A percentile compares a stretch with the other conserved stretches of the same genome.
Conservation (phyloP, 164 flowering plant genomes). For the Echeveria elegans region DNA sequence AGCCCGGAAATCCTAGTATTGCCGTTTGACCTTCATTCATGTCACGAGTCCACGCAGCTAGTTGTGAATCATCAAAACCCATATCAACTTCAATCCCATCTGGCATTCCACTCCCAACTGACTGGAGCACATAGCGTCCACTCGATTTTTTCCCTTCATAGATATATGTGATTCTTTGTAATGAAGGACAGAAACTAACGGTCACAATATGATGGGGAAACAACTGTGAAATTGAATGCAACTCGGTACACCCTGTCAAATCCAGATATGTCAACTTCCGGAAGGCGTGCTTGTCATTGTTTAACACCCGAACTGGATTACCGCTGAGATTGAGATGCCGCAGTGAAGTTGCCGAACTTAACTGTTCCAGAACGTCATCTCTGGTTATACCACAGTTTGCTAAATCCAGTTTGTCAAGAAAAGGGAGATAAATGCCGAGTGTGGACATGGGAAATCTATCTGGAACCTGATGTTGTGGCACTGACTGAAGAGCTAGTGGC, state of each 20-base stretch:
- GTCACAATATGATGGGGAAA: background rate
- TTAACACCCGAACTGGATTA: background rate
- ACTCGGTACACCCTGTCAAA: background rate
- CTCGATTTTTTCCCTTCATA: background rate
- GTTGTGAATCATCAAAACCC: background rate
- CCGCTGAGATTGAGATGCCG: background rate
- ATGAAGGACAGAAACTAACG: background rate
- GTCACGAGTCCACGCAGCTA: background rate
- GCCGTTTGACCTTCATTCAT: background rate
- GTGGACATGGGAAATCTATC: background rate
- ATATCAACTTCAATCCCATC: background rate
- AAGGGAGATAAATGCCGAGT: background rate
- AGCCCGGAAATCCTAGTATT: background rate
- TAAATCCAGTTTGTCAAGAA: background rate
- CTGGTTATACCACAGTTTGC: background rate
- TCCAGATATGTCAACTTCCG: background rate
- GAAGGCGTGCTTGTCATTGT: background rate
- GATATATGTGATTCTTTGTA: background rate
- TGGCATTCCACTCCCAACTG: background rate
- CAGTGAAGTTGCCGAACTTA: background rate
- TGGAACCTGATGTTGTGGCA: background rate
- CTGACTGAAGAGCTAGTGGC: background rate
- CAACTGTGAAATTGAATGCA: background rate
- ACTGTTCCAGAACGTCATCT: background rate
- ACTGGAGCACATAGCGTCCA: background rate